Conservation (phyloP, 306 rosid genomes). For the Arachis stenosperma region DNA sequence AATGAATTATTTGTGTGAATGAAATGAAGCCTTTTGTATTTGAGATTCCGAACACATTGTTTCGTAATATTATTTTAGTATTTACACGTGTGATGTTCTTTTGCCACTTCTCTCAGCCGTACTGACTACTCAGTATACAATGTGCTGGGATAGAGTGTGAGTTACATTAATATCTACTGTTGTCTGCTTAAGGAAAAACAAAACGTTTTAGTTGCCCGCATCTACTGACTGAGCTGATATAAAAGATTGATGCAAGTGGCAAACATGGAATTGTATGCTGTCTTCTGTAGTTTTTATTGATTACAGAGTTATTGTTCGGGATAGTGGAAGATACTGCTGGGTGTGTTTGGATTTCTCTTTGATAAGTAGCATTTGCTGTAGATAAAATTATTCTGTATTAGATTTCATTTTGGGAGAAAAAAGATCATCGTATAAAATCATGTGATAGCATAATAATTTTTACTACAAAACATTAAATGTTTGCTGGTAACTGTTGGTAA, state of each 20-base stretch:
- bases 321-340: not conserved
- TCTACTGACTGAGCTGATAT: not conserved
- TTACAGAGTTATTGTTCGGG: not conserved
- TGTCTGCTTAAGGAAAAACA: slow-evolving; percentile 10
- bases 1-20: slow-evolving; percentile 1
- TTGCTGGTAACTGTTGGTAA: not conserved
- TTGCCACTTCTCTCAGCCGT: not conserved
- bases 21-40: not conserved
- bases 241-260: slow-evolving; percentile 7
- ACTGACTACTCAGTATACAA: not conserved
- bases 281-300: slow-evolving; percentile 18
- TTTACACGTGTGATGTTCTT: not conserved
- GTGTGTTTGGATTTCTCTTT: not conserved
- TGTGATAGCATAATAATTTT: not conserved
- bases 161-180: not conserved
- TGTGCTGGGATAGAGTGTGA: not conserved
- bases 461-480: not conserved
- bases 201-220: slow-evolving; percentile 13
- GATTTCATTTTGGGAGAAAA: slow-evolving; percentile 9
- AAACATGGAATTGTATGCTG: slow-evolving; percentile 17
- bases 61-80: not conserved
- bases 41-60: not conserved
- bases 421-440: not conserved
- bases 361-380: not conserved
- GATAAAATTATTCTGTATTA: not conserved